These are phyloP conservation scores for Delphinella strobiligena DNA, from an alignment of 2,329 filamentous ascomycete genomes.

Conservation along the genomic window DNA sequence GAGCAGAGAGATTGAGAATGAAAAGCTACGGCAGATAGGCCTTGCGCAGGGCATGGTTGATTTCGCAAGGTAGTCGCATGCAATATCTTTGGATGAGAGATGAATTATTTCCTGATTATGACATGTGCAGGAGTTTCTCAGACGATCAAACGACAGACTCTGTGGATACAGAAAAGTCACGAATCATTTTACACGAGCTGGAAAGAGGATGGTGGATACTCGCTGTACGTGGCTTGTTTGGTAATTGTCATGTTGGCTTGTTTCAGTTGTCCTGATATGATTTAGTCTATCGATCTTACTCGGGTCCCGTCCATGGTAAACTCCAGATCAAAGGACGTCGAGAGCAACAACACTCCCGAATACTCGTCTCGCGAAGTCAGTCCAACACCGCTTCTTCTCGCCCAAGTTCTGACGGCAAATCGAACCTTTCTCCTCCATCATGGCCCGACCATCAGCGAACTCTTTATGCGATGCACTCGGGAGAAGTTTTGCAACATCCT, in stretches of 20 bases:
- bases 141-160: constrained; percentile 63
- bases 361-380: constrained; percentile 88
- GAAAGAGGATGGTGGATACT: constrained; percentile 93
- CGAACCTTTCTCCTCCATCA: constrained; percentile 81
- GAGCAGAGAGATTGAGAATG: constrained; percentile 48
- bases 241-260: background rate
- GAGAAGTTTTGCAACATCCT: constrained; percentile 60
- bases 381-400: constrained; percentile 62
- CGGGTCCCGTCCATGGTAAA: constrained; percentile 43
- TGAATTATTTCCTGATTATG: constrained; percentile 1
- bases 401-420: constrained; percentile 75
- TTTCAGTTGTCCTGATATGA: too few species aligned
- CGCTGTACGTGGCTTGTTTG: constrained; percentile 49
- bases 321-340: constrained; percentile 18
- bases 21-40: constrained; percentile 82
- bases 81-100: background rate
- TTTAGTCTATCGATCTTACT: constrained; percentile 69
- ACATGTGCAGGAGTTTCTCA: constrained; percentile 57
- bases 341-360: constrained; percentile 33
- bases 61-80: constrained; percentile 54
- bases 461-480: constrained; percentile 55
- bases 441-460: constrained; percentile 55
- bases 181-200: constrained; percentile 75
- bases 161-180: constrained; percentile 81
- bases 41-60: constrained; percentile 93